Evolutionary conservation across 345 rosid genomes (phyloP), one percentile per base, ranked within the genome.

Genomic region (Euphorbia lathyris): DNA sequence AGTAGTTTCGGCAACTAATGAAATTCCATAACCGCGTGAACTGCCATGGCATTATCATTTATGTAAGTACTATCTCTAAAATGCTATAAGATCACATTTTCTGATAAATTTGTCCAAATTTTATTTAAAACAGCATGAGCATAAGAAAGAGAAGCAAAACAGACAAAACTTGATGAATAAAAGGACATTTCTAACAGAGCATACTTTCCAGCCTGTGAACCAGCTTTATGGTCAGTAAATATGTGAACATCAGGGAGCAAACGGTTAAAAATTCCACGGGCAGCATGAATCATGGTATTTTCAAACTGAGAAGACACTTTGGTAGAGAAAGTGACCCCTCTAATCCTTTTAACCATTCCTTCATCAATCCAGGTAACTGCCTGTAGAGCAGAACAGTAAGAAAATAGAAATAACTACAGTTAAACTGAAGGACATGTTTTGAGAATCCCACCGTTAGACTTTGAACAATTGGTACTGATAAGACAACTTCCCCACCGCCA

Each of bases 161-260:
- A 60, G 17, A 29, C 30, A 13, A 48, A 48, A 7, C 14, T 8
- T 20, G 11, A 66, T 50, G 9, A 7, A 34, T 20, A 42, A 19
- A 8, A 50, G n/a, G n/a, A n/a, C n/a, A n/a, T n/a, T n/a, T n/a
- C n/a, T n/a, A n/a, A n/a, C 8, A 51, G 32, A 48, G 67, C 95
- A 55, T 90, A 95, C 99, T 89, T 90, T 83, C 99, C 99, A 74
- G 99, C 98, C 30, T 83, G 84, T 50, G 77, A 65, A 51, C 93
- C 95, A 74, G 82, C 40, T 83, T 74, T 89, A 78, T 90, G 94
- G 80, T 90, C 96, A 40, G 80, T 68, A 65, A 77, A 82, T 27
- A 92, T 86, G 77, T 86, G 90, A 81, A 92, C 97, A 87, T 96
- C 98, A 10, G 96, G 93, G 66, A 96, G 87, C 77, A 96, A 82